These are phyloP conservation scores for Backusella australiensis DNA, from an alignment of 192 early-diverging fungal species.

Conservation along the genomic window DNA sequence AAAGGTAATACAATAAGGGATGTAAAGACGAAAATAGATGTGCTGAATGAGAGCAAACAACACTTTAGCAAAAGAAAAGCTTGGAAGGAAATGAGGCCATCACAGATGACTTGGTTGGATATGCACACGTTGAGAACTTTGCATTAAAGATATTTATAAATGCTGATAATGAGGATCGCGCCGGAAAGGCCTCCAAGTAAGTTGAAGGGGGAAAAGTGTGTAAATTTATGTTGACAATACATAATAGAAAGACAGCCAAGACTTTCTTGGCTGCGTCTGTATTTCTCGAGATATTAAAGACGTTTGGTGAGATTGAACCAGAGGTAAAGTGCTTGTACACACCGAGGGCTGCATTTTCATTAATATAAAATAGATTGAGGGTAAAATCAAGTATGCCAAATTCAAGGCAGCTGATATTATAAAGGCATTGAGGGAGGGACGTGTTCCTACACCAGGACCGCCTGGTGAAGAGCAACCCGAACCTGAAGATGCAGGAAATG, in stretches of 20 bases:
- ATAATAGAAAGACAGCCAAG: slow-evolving; percentile 77
- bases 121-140: slow-evolving; percentile 86
- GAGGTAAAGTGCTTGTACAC: slow-evolving; percentile 34
- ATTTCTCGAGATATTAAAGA: slow-evolving; percentile 84
- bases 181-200: slow-evolving; percentile 77
- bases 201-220: neutral
- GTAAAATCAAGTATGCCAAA: slow-evolving; percentile 95
- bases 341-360: neutral
- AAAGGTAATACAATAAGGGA: slow-evolving; percentile 39
- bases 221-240: too few species aligned
- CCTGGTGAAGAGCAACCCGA: slow-evolving; percentile 28
- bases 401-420: slow-evolving; percentile 95
- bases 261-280: slow-evolving; percentile 86
- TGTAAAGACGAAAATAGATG: neutral
- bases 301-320: slow-evolving; percentile 74
- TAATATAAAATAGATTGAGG: slow-evolving; percentile 48
- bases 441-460: slow-evolving; percentile 60
- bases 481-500: neutral
- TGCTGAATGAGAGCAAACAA: neutral
- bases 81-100: slow-evolving; percentile 65
- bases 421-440: slow-evolving; percentile 86
- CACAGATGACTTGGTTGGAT: slow-evolving; percentile 71
- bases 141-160: slow-evolving; percentile 84
- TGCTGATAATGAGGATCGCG: slow-evolving; percentile 91
- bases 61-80: slow-evolving; percentile 64